Evolutionary conservation across 179 eudicot species (phyloP).

Genomic region (Kewa caespitosa): DNA sequence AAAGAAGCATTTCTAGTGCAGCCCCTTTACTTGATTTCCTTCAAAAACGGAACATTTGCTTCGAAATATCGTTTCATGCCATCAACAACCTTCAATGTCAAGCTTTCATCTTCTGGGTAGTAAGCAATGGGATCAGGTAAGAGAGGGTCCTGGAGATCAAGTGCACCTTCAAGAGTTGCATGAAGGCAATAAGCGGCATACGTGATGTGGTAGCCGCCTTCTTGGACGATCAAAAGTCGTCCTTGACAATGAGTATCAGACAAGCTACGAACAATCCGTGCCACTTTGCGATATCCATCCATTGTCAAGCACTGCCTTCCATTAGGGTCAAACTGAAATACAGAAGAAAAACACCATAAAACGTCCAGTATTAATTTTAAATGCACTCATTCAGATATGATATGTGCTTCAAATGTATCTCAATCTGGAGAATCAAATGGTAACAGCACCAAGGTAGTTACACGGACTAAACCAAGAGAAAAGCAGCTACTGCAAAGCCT

Average conservation of each 20-base stretch:
- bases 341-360: background rate
- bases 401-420: too few relatives aligned
- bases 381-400: too few relatives aligned
- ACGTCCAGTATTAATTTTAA: background rate
- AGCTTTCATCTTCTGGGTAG: slow-evolving; percentile 76
- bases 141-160: slow-evolving; percentile 47
- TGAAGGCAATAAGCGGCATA: slow-evolving; percentile 95
- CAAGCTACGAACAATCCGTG: slow-evolving; percentile 46
- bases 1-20: background rate
- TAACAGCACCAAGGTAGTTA: too few relatives aligned
- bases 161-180: slow-evolving; percentile 81
- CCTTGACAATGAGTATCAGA: slow-evolving; percentile 63
- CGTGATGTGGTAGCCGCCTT: slow-evolving; percentile 92
- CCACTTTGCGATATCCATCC: slow-evolving; percentile 78
- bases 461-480: too few relatives aligned
- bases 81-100: slow-evolving; percentile 39
- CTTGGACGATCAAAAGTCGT: slow-evolving; percentile 77
- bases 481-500: too few relatives aligned
- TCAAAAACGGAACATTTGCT: slow-evolving; percentile 44
- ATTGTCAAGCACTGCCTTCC: slow-evolving; percentile 96
- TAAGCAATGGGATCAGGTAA: slow-evolving; percentile 73
- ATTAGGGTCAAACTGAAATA: slow-evolving; percentile 82
- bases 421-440: too few relatives aligned
- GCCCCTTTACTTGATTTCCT: slow-evolving; percentile 24
- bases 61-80: slow-evolving; percentile 52